Base-by-base conservation (phyloP, 2,329 filamentous ascomycete species). In the Coccinonectria pachysandricola region DNA sequence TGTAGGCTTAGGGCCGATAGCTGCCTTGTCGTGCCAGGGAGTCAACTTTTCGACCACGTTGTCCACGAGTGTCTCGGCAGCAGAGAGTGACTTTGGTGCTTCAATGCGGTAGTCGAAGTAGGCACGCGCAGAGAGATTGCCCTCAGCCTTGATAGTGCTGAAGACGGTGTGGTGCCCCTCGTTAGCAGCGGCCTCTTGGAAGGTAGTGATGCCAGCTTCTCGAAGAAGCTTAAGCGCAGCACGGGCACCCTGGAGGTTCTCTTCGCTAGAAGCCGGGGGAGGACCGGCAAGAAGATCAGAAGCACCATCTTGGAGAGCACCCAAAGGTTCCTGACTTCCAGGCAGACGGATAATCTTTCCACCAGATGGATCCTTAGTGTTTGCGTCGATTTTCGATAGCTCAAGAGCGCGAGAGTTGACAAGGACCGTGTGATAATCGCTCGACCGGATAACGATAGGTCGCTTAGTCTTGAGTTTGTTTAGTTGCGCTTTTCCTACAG, bases 21-120 rank as follows among this genome's bases (percentile, higher is more conserved):
- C 9, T 1, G 19, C 21, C 7, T 35, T 34, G 15, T 45, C 40
- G 7, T 45, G 28, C 15, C 30, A 34, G 1, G 14, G 10, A 3
- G 19, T 25, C 6, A 42, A 20, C 9, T 17, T 27, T 3, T 33
- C 27, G 7, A 37, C 24, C 4, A 37, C 31, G 5, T 30, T 23
- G 3, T 39, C 17, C 8, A 46, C 37, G 2, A 42, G 31, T 4
- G 32, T 15, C 1, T 27, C 9, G 2, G 46, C 34, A 1, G 20
- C 27, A 0, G 27, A 26, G 2, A 36, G 19, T 1, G 36, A 34
- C 11, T 30, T 38, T 2, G 45, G 45, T 3, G 45, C 38, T 4
- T 43, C 38, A 14, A 48, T 43, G 5, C 33, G 35, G 7, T 32
- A 48, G 37, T 48, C 45, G 10, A 48, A 48, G 22, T 38, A 48